Evolutionary conservation across 345 rosid genomes (phyloP), one percentile per base, ranked within the genome.

Genomic region (Boechera divaricarpa): DNA sequence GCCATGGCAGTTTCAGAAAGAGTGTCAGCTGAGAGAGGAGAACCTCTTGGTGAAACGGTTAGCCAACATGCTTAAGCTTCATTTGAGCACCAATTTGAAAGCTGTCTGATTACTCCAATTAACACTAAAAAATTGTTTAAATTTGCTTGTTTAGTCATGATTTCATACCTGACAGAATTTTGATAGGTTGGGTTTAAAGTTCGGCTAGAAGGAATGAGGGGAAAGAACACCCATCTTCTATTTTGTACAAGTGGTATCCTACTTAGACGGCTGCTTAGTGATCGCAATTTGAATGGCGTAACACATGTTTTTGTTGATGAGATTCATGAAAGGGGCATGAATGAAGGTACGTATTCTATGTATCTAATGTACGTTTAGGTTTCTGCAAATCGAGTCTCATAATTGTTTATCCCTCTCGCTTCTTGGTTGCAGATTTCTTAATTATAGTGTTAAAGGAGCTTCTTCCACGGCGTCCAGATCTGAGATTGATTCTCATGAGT

Each of bases 271-370:
- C 78, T 95, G 61, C 87, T 95, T 26, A 90, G 93, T 79, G 98
- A 95, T 80, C 93, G 85, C 75, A 92, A 88, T 83, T 85, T 95
- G 89, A 76, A 78, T 83, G 99, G 99, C 29, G 67, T 93, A 72
- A 95, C 97, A 56, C 99, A 95, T 85, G 99, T 95, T 77, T 91
- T 95, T 73, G 99, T 95, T 57, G 99, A 95, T 77, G 99, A 95
- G 81, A 95, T 95, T 85, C 99, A 95, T 72, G 99, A 95, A 79
- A 82, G 99, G 69, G 99, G 99, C 83, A 95, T 95, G 99, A 95
- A 95, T 80, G 99, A 95, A 92, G 99, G 99, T 92, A 82, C 74
- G 32, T 15, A 68, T 62, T 69, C 38, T 45, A 69, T 42, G 8
- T 58, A 60, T 72, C 42, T 24, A 59, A 11, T 41, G 2, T 18